phyloP scores from a whole-genome alignment of 176 grass and related monocot species.

The Cymbopogon citratus region DNA sequence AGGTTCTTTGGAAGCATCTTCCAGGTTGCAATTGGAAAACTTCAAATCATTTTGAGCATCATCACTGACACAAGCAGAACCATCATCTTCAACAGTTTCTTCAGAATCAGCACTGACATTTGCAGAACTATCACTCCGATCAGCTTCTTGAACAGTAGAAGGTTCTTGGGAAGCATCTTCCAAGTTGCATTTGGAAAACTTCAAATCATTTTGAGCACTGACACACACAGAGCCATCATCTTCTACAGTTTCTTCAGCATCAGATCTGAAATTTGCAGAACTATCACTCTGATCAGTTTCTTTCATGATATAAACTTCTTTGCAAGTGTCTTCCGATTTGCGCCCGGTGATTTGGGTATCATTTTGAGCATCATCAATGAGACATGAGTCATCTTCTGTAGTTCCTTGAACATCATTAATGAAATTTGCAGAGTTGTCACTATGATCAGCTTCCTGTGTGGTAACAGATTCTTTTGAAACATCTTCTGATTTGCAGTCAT shows the following conservation, averaged over 20 bases:
- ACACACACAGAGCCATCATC: background rate
- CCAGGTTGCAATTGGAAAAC: too few relatives aligned
- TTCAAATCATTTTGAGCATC: too few relatives aligned
- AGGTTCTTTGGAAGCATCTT: too few relatives aligned
- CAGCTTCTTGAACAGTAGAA: background rate
- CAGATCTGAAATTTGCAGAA: background rate
- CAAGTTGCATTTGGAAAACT: background rate
- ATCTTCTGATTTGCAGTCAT: background rate
- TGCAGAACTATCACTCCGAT: background rate
- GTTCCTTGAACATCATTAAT: background rate
- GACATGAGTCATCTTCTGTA: constrained; percentile 2
- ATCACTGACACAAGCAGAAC: too few relatives aligned
- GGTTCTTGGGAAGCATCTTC: background rate
- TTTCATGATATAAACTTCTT: background rate
- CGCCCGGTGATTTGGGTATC: background rate
- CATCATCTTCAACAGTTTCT: too few relatives aligned
- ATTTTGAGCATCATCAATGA: constrained; percentile 9
- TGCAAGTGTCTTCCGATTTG: background rate
- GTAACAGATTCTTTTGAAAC: background rate
- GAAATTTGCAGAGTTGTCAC: background rate
- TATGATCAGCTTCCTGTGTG: background rate
- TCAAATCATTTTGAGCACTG: background rate
- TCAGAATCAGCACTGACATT: background rate
- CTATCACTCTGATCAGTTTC: background rate
- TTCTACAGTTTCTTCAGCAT: background rate